A percentile compares a stretch with the other conserved stretches of the same genome.
These are phyloP conservation scores for Rauvolfia tetraphylla DNA, from an alignment of 257 asterid genomes.

Conservation along the genomic window DNA sequence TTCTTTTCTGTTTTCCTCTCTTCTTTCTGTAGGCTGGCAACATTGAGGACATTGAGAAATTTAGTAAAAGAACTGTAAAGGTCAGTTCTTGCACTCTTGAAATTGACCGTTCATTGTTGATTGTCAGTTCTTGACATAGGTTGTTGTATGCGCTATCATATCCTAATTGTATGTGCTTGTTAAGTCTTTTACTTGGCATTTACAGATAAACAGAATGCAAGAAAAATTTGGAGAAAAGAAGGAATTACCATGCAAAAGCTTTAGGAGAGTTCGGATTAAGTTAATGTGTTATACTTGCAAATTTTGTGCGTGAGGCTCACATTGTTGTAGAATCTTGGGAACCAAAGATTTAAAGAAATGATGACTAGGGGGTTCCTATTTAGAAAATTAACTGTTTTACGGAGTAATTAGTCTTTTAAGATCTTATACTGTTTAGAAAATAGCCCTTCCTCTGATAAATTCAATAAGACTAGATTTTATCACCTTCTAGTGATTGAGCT, in stretches of 20 bases:
- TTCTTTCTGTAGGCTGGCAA: conserved; percentile 56
- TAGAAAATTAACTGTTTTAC: neutral
- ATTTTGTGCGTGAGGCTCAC: neutral
- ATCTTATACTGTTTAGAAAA: neutral
- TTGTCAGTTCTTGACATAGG: neutral
- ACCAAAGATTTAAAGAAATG: neutral
- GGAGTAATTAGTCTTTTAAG: neutral
- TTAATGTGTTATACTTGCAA: neutral
- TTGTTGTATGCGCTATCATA: neutral
- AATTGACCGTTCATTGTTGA: neutral
- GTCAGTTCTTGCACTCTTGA: conserved; percentile 29
- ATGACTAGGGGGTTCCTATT: neutral
- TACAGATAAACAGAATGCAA: neutral
- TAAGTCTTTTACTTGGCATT: neutral
- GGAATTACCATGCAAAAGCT: neutral
- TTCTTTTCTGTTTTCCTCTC: conserved; percentile 11
- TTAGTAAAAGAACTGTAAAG: conserved; percentile 97
- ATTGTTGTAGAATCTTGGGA: neutral
- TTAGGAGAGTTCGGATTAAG: neutral
- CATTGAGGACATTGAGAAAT: conserved; percentile 91
- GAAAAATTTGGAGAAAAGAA: neutral
- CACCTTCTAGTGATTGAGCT: neutral
- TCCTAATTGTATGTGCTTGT: neutral
- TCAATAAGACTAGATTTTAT: neutral
- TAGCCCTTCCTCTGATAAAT: neutral